These are phyloP conservation scores for Monosporascus sp. DNA, from an alignment of 2,329 filamentous ascomycete genomes.

Conservation along the genomic window DNA sequence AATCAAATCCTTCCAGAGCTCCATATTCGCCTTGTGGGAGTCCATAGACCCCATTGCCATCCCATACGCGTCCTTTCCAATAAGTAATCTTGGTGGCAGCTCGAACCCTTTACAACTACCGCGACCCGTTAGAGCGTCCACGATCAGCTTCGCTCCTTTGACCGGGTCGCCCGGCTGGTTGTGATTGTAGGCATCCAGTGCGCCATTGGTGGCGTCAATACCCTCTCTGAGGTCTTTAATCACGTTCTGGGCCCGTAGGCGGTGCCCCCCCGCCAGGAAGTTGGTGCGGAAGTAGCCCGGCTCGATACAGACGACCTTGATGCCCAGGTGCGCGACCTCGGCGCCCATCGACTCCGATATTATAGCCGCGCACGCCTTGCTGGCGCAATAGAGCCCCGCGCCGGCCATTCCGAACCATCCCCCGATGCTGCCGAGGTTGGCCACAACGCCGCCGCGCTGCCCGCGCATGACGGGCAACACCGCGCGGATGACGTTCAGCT, in stretches of 20 bases:
- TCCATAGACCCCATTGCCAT: constrained; percentile 1
- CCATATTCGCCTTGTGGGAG: constrained; percentile 1
- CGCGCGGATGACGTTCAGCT: constrained; percentile 40
- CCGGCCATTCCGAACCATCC: constrained; percentile 33
- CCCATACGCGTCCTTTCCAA: constrained; percentile 4
- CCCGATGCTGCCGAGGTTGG: constrained; percentile 42
- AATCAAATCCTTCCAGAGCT: background rate
- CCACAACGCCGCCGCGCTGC: constrained; percentile 34
- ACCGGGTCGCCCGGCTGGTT: constrained; percentile 34
- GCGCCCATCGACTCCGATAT: constrained; percentile 35
- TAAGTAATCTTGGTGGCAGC: constrained; percentile 2
- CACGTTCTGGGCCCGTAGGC: constrained; percentile 18
- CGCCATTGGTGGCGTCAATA: constrained; percentile 3
- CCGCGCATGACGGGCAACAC: constrained; percentile 41
- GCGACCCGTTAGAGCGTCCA: constrained; percentile 29
- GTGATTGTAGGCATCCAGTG: constrained; percentile 20
- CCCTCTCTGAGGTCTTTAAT: constrained; percentile 9
- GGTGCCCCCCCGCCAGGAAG: constrained; percentile 32
- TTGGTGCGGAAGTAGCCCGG: constrained; percentile 45
- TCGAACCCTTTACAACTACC: constrained; percentile 11
- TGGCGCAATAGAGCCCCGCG: constrained; percentile 38
- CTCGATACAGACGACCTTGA: constrained; percentile 40
- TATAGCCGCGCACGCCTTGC: constrained; percentile 38
- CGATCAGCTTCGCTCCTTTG: constrained; percentile 31
- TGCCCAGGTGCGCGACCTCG: constrained; percentile 38